phyloP scores from a whole-genome alignment of 2,329 filamentous ascomycete species.

The Xylariaceae sp. region DNA sequence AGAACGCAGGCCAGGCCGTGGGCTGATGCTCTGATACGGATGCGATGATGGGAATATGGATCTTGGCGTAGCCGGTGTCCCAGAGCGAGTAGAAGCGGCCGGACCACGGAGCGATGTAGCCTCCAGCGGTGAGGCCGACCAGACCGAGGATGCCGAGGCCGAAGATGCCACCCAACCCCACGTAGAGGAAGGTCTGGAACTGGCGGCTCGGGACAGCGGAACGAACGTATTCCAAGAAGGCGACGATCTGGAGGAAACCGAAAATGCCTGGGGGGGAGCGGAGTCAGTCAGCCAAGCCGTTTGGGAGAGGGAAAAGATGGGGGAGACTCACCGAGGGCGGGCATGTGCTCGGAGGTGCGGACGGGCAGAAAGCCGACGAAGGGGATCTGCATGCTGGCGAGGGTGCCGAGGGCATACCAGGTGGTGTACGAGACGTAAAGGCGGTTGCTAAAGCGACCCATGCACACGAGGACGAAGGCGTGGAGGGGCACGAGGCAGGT shows the following conservation, averaged over 20 bases:
- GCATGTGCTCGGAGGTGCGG: constrained; percentile 98
- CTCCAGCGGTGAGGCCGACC: constrained; percentile 82
- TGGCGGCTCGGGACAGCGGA: constrained; percentile 87
- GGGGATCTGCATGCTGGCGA: constrained; percentile 98
- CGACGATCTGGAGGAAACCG: constrained; percentile 89
- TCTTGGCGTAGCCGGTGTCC: constrained; percentile 98
- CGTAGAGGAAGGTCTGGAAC: constrained; percentile 84
- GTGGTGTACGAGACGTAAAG: constrained; percentile 97
- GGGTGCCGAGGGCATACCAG: constrained; percentile 93
- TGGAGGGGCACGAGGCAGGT: constrained; percentile 95
- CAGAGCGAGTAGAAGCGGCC: constrained; percentile 99
- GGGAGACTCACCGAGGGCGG: constrained; percentile 70
- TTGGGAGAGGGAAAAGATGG: not conserved
- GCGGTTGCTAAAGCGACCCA: constrained; percentile 92
- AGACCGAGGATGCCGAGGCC: constrained; percentile 69
- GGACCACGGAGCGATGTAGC: constrained; percentile 94
- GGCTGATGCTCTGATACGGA: constrained; percentile 99
- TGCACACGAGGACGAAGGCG: constrained; percentile 88
- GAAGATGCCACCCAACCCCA: constrained; percentile 72
- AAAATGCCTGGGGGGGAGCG: constrained; percentile 68
- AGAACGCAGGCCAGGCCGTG: constrained; percentile 98
- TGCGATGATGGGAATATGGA: constrained; percentile 98
- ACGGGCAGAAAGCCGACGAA: constrained; percentile 98
- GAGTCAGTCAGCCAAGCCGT: not conserved
- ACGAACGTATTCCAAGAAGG: constrained; percentile 86